Percentiles rank a stretch among this genome's conserved stretches.
Evolutionary conservation across 2,329 filamentous ascomycete genomes (phyloP).

Genomic region (Penicillium sumatraense): DNA sequence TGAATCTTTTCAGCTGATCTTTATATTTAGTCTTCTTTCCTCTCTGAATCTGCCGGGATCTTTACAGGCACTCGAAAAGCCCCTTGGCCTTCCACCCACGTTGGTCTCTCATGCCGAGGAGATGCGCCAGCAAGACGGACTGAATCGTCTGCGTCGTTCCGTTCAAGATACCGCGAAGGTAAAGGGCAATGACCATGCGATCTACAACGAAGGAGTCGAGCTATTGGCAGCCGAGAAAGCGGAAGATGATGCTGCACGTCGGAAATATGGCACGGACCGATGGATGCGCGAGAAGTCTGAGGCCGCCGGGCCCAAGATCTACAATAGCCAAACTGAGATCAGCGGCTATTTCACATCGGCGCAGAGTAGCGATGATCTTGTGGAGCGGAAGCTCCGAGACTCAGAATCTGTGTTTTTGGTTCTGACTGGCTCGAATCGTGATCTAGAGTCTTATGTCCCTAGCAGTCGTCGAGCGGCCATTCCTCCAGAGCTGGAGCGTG

Average conservation of each 20-base stretch:
- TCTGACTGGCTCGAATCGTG: conserved; percentile 77
- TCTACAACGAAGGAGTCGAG: conserved; percentile 83
- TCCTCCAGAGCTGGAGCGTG: conserved; percentile 77
- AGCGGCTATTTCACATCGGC: conserved; percentile 82
- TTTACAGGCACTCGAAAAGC: conserved; percentile 91
- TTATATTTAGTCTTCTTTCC: conserved; percentile 60
- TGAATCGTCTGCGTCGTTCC: conserved; percentile 75
- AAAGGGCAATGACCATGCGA: conserved; percentile 74
- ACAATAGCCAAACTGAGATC: conserved; percentile 76
- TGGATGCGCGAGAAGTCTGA: conserved; percentile 76
- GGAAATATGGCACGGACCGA: conserved; percentile 82
- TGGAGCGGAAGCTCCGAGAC: conserved; percentile 77
- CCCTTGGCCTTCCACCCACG: conserved; percentile 82
- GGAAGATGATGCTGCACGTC: conserved; percentile 76
- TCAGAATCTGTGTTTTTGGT: conserved; percentile 76
- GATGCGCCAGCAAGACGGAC: conserved; percentile 85
- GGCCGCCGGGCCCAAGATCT: conserved; percentile 72
- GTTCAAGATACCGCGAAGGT: conserved; percentile 90
- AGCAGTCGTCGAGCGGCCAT: conserved; percentile 79
- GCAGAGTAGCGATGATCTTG: conserved; percentile 68
- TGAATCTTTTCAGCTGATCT: conserved; percentile 14
- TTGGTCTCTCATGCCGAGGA: conserved; percentile 91
- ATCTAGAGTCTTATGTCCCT: conserved; percentile 86
- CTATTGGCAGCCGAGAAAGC: conserved; percentile 78
- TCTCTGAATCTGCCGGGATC: conserved; percentile 89